Base-by-base conservation (phyloP, 495 filamentous ascomycete genomes). In the Elasticomyces elasticus region DNA sequence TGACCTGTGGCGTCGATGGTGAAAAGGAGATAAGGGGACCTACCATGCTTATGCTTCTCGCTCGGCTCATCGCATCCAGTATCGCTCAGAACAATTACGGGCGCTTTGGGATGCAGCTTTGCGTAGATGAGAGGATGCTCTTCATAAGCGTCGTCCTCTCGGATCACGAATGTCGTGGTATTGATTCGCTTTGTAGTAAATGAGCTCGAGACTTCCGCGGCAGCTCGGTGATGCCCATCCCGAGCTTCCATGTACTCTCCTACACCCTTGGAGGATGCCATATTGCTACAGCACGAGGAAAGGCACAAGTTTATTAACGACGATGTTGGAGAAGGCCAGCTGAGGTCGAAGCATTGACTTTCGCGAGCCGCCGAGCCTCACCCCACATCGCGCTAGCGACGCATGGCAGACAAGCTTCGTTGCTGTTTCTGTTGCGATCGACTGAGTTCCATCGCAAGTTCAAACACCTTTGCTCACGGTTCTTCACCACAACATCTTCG, bases 111-210 rank as follows among this genome's bases (percentile, higher is more conserved):
- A 37, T 64, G 65, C 9, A 67, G 28, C 46, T 73, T 73, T 31
- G 69, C 64, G 49, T 71, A 72, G 19, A 73, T 70, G 57, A 71
- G 59, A 0, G 70, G 71, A 46, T 68, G 64, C 49, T 73, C 71
- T 22, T 54, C 56, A 53, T 62, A 72, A 3, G 23, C 50, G 55
- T 72, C 70, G 48, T 64, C 55, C 50, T 73, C 69, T 27, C 59
- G 46, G 25, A 71, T 68, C 27, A 70, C 54, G 49, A 71, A 72
- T 9, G 71, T 72, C 12, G 67, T 60, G 10, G 17, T 6, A 49
- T 70, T 72, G 33, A 70, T 47, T 5, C 63, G 60, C 26, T 53
- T 52, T 58, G 57, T 62, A 2, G 58, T 53, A 51, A 72, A 45
- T 3, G 42, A 45, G 24, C 6, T 45, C 19, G 42, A 7, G 19